A percentile compares a stretch with the other conserved stretches of the same genome.
Evolutionary conservation across 768 basidiomycete species (phyloP).

Genomic region (Leccinum boreale): DNA sequence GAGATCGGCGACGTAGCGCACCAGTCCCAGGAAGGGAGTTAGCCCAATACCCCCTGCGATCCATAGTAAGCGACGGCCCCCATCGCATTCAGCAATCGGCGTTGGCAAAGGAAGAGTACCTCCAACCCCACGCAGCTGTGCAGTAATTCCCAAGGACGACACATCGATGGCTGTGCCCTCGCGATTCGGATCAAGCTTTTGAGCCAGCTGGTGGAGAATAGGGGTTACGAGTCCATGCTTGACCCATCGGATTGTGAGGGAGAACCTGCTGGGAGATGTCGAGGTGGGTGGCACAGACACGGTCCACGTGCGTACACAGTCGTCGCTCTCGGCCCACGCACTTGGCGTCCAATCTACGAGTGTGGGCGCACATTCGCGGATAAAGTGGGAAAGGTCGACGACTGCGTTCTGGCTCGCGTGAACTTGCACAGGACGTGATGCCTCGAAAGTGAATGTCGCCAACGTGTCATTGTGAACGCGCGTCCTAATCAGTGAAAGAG

Average conservation of each 20-base stretch:
- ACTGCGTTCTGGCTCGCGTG: conserved; percentile 50
- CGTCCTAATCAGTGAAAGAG: conserved; percentile 24
- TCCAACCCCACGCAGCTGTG: conserved; percentile 50
- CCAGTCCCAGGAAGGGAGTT: conserved; percentile 61
- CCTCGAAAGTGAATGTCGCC: conserved; percentile 53
- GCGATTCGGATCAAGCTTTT: conserved; percentile 8
- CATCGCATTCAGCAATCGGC: conserved; percentile 23
- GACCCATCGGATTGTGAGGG: conserved; percentile 56
- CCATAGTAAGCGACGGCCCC: conserved; percentile 43
- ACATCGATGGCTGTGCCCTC: conserved; percentile 8
- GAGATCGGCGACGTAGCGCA: conserved; percentile 24
- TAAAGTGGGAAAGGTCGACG: conserved; percentile 49
- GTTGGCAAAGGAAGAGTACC: conserved; percentile 42
- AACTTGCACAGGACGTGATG: conserved; percentile 26
- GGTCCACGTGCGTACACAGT: conserved; percentile 65
- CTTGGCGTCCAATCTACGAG: conserved; percentile 46
- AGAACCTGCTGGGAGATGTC: conserved; percentile 24
- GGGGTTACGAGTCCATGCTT: conserved; percentile 53
- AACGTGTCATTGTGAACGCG: conserved; percentile 33
- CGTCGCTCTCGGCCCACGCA: conserved; percentile 51
- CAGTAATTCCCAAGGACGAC: conserved; percentile 36
- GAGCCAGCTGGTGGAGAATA: conserved; percentile 45
- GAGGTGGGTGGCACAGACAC: conserved; percentile 37
- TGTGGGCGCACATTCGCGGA: conserved; percentile 44
- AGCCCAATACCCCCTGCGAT: conserved; percentile 65